phyloP scores from a whole-genome alignment of 208 protist species.

The Naegleria gruberi region DNA sequence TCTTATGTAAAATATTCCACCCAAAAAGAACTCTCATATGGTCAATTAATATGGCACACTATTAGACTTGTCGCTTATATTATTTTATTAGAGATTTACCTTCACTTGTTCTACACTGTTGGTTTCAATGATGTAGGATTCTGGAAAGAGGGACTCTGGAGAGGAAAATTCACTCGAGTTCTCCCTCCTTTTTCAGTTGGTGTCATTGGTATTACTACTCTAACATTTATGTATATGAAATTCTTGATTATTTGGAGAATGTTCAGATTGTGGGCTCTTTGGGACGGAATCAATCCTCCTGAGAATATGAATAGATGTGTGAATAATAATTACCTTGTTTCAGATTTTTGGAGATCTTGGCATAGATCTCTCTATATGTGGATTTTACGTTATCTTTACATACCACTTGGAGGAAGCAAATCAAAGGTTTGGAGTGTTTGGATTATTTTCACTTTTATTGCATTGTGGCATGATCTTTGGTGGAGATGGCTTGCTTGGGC shows the following conservation, averaged over 20 bases:
- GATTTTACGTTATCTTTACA: slow-evolving; percentile 84
- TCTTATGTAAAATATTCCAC: slow-evolving; percentile 50
- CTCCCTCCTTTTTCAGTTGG: neutral
- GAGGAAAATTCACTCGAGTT: neutral
- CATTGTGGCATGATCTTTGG: slow-evolving; percentile 77
- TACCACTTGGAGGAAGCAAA: slow-evolving; percentile 66
- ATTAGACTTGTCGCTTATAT: slow-evolving; percentile 37
- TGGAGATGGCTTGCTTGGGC: slow-evolving; percentile 52
- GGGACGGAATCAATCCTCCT: slow-evolving; percentile 67
- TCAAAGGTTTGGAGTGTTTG: slow-evolving; percentile 57
- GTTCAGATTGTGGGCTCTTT: slow-evolving; percentile 62
- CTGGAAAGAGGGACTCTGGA: slow-evolving; percentile 27
- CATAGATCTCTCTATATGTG: slow-evolving; percentile 80
- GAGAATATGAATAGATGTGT: slow-evolving; percentile 81
- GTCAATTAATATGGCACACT: slow-evolving; percentile 36
- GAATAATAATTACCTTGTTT: slow-evolving; percentile 66
- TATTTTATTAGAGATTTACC: slow-evolving; percentile 29
- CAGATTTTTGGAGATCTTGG: slow-evolving; percentile 80
- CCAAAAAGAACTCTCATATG: slow-evolving; percentile 38
- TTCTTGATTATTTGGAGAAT: slow-evolving; percentile 78
- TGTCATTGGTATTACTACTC: slow-evolving; percentile 41
- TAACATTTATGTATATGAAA: slow-evolving; percentile 78
- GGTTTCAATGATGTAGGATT: slow-evolving; percentile 37
- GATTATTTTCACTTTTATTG: slow-evolving; percentile 78
- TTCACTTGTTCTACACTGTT: slow-evolving; percentile 49